Evolutionary conservation across 192 early-diverging fungal species (phyloP).

Genomic region (Backusella tarrabulga): DNA sequence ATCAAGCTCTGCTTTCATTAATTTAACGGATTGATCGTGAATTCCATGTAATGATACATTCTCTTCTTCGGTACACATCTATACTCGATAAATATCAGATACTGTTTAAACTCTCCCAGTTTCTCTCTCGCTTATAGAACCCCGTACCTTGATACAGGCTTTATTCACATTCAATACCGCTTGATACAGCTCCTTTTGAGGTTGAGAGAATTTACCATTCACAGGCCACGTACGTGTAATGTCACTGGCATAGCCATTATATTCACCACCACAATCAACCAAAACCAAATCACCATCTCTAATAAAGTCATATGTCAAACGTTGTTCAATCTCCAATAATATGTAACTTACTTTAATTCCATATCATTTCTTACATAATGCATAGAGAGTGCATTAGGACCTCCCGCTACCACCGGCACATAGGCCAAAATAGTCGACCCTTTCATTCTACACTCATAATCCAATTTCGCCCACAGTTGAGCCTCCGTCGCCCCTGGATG

Average conservation of each 20-base stretch:
- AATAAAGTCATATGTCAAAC: neutral
- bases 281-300: slow-evolving; percentile 82
- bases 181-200: slow-evolving; percentile 83
- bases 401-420: slow-evolving; percentile 95
- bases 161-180: slow-evolving; percentile 84
- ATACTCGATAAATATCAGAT: neutral
- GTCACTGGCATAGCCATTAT: slow-evolving; percentile 87
- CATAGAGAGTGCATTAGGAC: slow-evolving; percentile 85
- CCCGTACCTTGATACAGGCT: slow-evolving; percentile 74
- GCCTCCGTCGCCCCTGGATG: slow-evolving; percentile 70
- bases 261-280: slow-evolving; percentile 90
- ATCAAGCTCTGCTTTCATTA: slow-evolving; percentile 69
- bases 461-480: slow-evolving; percentile 73
- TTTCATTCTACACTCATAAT: slow-evolving; percentile 62
- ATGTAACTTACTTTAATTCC: slow-evolving; percentile 42
- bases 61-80: slow-evolving; percentile 53
- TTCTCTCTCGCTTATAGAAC: neutral
- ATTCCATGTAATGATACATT: slow-evolving; percentile 79
- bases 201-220: slow-evolving; percentile 75
- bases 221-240: slow-evolving; percentile 95
- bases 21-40: slow-evolving; percentile 69
- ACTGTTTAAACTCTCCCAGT: neutral
- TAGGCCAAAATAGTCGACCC: slow-evolving; percentile 78
- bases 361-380: slow-evolving; percentile 94
- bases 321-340: neutral